phyloP scores from a whole-genome alignment of 176 grass and related monocot genomes.

The Neostapfia colusana region DNA sequence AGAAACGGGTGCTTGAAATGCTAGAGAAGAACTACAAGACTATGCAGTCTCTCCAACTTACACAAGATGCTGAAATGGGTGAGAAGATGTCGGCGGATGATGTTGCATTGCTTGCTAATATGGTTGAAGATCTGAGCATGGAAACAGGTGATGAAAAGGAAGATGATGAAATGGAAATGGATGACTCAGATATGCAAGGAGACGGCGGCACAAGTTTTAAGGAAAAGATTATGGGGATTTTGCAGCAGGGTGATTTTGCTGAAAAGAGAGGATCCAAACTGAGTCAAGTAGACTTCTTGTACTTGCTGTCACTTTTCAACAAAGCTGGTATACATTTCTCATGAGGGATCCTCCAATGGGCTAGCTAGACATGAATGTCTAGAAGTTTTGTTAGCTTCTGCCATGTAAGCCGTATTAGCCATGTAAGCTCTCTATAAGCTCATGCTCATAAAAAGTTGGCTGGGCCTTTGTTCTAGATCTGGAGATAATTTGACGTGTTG shows the following conservation, averaged over 20 bases:
- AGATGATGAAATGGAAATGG: slow-evolving; percentile 79
- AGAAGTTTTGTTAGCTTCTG: background rate
- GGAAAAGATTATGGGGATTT: slow-evolving; percentile 76
- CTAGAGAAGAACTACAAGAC: slow-evolving; percentile 98
- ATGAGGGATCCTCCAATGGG: slow-evolving; percentile 28
- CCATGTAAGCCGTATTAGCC: background rate
- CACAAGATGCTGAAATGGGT: slow-evolving; percentile 36
- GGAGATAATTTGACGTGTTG: background rate
- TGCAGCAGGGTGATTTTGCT: slow-evolving; percentile 83
- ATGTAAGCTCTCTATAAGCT: background rate
- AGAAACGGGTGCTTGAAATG: slow-evolving; percentile 69
- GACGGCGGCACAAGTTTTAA: slow-evolving; percentile 53
- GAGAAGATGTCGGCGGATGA: slow-evolving; percentile 58
- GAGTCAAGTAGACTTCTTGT: slow-evolving; percentile 87
- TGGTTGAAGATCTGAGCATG: slow-evolving; percentile 87
- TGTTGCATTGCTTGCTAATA: slow-evolving; percentile 61
- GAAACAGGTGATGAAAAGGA: slow-evolving; percentile 52
- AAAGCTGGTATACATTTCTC: slow-evolving; percentile 89
- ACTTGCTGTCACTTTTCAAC: slow-evolving; percentile 94
- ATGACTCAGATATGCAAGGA: slow-evolving; percentile 31
- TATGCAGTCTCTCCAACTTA: slow-evolving; percentile 68
- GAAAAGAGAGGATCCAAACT: slow-evolving; percentile 93
- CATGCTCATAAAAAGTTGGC: background rate
- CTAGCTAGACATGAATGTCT: background rate
- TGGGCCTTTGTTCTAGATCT: background rate